phyloP scores from a whole-genome alignment of 2,329 filamentous ascomycete species.

The Claviceps paspali region DNA sequence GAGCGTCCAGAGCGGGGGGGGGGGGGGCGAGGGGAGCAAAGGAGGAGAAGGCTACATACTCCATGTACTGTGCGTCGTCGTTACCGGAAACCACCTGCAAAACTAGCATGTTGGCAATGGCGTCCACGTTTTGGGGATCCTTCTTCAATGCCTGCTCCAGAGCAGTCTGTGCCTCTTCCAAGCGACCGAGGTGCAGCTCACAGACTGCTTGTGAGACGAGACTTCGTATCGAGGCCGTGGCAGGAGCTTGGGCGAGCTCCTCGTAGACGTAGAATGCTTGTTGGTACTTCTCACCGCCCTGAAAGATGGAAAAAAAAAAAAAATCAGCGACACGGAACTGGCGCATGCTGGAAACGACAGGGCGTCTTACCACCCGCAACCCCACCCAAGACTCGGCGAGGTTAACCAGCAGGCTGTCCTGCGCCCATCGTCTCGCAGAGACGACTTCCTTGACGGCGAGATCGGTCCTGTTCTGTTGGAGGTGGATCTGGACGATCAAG shows the following conservation, averaged over 20 bases:
- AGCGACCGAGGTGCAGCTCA: slow-evolving; percentile 76
- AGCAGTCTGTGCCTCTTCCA: slow-evolving; percentile 79
- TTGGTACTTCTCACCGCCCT: slow-evolving; percentile 94
- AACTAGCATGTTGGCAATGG: slow-evolving; percentile 72
- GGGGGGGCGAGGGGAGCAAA: too few species aligned
- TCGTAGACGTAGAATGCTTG: slow-evolving; percentile 96
- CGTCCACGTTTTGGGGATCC: slow-evolving; percentile 54
- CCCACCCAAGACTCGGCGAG: slow-evolving; percentile 93
- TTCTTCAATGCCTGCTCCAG: slow-evolving; percentile 66
- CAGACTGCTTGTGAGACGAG: slow-evolving; percentile 81
- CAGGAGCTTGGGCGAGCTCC: slow-evolving; percentile 78
- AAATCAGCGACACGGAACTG: slow-evolving; percentile 12
- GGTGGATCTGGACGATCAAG: slow-evolving; percentile 80
- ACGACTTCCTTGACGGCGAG: slow-evolving; percentile 80
- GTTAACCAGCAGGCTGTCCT: slow-evolving; percentile 88
- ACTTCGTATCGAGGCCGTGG: slow-evolving; percentile 59
- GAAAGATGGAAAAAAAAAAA: background rate
- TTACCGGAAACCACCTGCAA: slow-evolving; percentile 65
- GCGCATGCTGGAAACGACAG: too few species aligned
- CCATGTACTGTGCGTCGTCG: slow-evolving; percentile 44
- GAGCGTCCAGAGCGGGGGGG: background rate
- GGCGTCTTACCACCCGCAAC: slow-evolving; percentile 53
- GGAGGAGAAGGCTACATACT: slow-evolving; percentile 31
- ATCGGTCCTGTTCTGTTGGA: slow-evolving; percentile 82
- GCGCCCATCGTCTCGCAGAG: slow-evolving; percentile 80